These are phyloP conservation scores for Euphrasia arctica DNA, from an alignment of 305 asterid species.

Conservation along the genomic window DNA sequence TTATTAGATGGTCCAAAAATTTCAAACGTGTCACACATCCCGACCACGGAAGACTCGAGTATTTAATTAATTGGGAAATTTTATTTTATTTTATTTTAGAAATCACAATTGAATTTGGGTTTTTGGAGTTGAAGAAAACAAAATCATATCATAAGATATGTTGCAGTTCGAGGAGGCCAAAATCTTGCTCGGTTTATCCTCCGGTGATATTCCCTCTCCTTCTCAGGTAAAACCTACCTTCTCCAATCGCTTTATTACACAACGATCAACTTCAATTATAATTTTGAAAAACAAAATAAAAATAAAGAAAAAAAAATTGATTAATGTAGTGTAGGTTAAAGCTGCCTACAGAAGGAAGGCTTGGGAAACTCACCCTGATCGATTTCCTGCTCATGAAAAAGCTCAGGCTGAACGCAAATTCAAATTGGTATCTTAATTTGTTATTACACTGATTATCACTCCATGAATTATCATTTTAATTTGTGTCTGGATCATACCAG, in stretches of 20 bases:
- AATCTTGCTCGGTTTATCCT: slow-evolving; percentile 51
- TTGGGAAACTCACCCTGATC: slow-evolving; percentile 76
- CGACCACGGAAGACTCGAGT: not conserved
- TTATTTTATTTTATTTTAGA: not conserved
- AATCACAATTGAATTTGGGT: not conserved
- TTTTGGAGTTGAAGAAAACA: not conserved
- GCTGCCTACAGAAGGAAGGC: slow-evolving; percentile 59
- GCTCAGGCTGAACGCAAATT: slow-evolving; percentile 52
- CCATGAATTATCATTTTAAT: not conserved
- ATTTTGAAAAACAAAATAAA: no score
- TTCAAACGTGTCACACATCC: not conserved
- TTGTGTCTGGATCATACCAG: slow-evolving; percentile 33
- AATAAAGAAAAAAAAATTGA: not conserved
- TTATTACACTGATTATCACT: not conserved
- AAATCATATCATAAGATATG: not conserved
- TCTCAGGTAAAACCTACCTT: slow-evolving; percentile 36
- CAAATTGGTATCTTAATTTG: slow-evolving; percentile 40
- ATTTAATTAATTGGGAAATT: not conserved
- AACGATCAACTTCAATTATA: no score
- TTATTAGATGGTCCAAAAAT: not conserved
- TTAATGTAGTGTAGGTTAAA: slow-evolving; percentile 40
- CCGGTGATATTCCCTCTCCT: slow-evolving; percentile 37
- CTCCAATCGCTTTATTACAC: no score
- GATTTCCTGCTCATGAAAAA: slow-evolving; percentile 49
- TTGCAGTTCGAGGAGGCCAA: slow-evolving; percentile 48